These are phyloP conservation scores for Marasmius fiardii DNA, from an alignment of 1,284 basidiomycete genomes.

Conservation along the genomic window DNA sequence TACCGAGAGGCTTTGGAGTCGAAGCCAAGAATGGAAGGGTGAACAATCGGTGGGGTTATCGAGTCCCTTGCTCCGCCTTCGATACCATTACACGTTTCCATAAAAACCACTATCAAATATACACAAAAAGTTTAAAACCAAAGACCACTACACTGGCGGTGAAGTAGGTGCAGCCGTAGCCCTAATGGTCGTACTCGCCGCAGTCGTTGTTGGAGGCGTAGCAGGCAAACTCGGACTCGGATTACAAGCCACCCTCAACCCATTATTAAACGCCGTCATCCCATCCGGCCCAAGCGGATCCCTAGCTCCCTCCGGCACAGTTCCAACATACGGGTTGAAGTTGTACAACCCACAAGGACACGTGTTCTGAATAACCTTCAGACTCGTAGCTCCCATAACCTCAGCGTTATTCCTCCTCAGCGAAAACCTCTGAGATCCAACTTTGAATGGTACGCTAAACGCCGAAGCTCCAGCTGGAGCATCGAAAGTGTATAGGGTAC, in stretches of 20 bases:
- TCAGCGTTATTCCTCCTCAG: constrained; percentile 15
- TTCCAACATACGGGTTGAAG: constrained; percentile 21
- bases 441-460: constrained; percentile 27
- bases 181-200: constrained; percentile 11
- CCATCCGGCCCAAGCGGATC: constrained; percentile 18
- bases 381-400: not conserved
- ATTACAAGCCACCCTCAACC: constrained; percentile 13
- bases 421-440: constrained; percentile 28
- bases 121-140: too few relatives aligned
- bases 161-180: constrained; percentile 7
- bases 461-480: constrained; percentile 28
- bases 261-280: constrained; percentile 10
- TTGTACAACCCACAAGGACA: constrained; percentile 3
- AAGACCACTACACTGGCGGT: not conserved
- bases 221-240: constrained; percentile 12
- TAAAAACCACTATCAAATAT: too few relatives aligned
- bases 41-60: too few relatives aligned
- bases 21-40: too few relatives aligned
- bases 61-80: too few relatives aligned
- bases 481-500: constrained; percentile 22
- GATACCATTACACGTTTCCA: too few relatives aligned
- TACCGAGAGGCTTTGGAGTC: too few relatives aligned
- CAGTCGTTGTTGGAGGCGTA: constrained; percentile 11
- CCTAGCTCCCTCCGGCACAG: constrained; percentile 15
- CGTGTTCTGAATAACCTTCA: constrained; percentile 3